Base-by-base conservation (phyloP, 2,329 filamentous ascomycete species). In the Gnomoniopsis smithogilvyi region DNA sequence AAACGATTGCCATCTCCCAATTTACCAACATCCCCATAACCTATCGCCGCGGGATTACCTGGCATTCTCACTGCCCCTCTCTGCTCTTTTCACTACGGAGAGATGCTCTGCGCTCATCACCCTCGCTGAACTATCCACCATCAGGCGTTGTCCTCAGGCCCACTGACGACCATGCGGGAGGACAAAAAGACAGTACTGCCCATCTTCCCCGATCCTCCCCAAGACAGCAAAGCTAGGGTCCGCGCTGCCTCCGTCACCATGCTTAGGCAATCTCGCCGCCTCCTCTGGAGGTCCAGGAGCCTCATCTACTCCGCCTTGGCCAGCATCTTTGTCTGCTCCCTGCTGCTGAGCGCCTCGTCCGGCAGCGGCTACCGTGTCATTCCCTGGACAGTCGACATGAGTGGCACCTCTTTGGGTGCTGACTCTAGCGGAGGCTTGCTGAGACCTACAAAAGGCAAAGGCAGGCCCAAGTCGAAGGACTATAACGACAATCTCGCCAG, bases 311-410 rank as follows among this genome's bases (percentile, higher is more conserved):
- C 79, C 24, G 68, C 69, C 34, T 59, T 79, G 22, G 74, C 74
- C 33, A 66, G 73, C 38, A 63, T 75, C 21, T 70, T 73, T n/a
- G 70, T 77, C 36, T 81, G 79, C 64, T 77, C 74, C 65, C 63
- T 80, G 47, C 62, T 79, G 21, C 72, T 78, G 58, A 74, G 72
- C 61, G 70, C 69, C 21, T 70, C 73, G 15, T 62, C 66, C 15
- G 66, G 69, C 11, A 65, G 69, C 11, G 67, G 64, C 22, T 67
- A 74, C 43, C 73, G 68, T 51, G 70, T 74, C 22, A 73, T 76
- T 11, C 73, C 72, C 2, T 71, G 70, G 56, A 60, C 54, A 17
- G 50, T 54, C 10, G 60, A 62, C 33, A 53, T 54, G 52, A 62
- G 56, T 49, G 56, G 56, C n/a, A 57, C 50, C 10, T 50, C 56